Evolutionary conservation across 2,329 filamentous ascomycete genomes (phyloP), one percentile per base, ranked within the genome.

Genomic region (Penicillium sumatraense): DNA sequence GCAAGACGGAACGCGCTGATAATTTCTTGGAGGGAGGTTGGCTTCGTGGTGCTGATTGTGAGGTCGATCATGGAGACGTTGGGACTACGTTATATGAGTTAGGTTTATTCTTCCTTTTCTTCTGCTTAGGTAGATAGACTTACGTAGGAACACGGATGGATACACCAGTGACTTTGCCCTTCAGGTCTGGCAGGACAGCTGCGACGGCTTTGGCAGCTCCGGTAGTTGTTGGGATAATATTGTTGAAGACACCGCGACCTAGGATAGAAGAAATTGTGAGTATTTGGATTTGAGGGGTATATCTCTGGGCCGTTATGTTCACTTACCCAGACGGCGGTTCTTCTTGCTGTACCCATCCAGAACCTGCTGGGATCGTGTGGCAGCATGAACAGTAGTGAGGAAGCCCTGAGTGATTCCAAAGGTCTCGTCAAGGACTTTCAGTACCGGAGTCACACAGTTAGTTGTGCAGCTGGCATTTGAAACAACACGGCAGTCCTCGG

Each of bases 111-210:
- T 29, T 13, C 21, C 7, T 38, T 38, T 13, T 29, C 11, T 29
- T 23, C 20, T 6, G 7, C 13, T 24, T 6, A 35, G 8, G 23
- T 18, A 16, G 5, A 16, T 35, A 18, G 9, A 50, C 67, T 58
- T 54, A 69, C 68, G 92, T 96, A 66, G 92, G 92, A 52, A 96
- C 91, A 86, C 92, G 91, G 86, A 96, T 91, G 66, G 92, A 87
- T 89, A 96, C 96, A 81, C 92, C 92, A 61, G 92, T 96, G 64
- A 96, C 90, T 86, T 96, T 96, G 83, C 92, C 91, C 80, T 96
- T 95, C 69, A 96, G 86, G 68, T 85, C 84, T 65, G 92, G 92
- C 71, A 96, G 95, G 81, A 96, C 92, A 84, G 96, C 95, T 80
- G 91, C 91, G 80, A 96, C 91, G 71, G 92, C 92, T 88, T 96